Conservation (phyloP, 2,329 filamentous ascomycete genomes). For the Fusarium sp. region DNA sequence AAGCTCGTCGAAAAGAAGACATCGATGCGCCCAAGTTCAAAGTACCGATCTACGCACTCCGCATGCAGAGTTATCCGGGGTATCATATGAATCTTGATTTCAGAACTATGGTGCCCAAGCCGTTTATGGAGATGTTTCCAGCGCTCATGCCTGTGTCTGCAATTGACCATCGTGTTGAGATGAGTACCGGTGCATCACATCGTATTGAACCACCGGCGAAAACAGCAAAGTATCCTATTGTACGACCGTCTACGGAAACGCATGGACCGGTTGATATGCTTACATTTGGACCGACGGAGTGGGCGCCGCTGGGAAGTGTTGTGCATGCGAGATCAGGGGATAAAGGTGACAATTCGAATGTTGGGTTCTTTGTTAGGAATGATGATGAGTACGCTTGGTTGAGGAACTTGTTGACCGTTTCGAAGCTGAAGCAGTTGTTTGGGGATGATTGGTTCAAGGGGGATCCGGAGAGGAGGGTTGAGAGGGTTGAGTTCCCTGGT, state of each 20-base stretch:
- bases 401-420: conserved; percentile 51
- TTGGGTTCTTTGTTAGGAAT: conserved; percentile 57
- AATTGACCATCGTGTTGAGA: conserved; percentile 44
- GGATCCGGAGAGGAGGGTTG: conserved; percentile 47
- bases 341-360: conserved; percentile 56
- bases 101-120: conserved; percentile 53
- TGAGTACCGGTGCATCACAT: conserved; percentile 34
- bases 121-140: conserved; percentile 57
- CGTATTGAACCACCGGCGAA: conserved; percentile 30
- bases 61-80: conserved; percentile 55
- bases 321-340: conserved; percentile 50
- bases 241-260: conserved; percentile 44
- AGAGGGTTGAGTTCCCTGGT: conserved; percentile 57
- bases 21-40: conserved; percentile 50
- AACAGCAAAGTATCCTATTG: conserved; percentile 37
- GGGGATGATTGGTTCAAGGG: conserved; percentile 50
- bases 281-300: conserved; percentile 41
- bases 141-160: conserved; percentile 44
- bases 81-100: conserved; percentile 58
- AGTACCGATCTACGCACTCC: conserved; percentile 49
- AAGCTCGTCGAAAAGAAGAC: conserved; percentile 53
- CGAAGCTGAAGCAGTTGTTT: conserved; percentile 50
- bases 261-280: conserved; percentile 36
- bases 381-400: conserved; percentile 59
- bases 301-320: conserved; percentile 44